phyloP scores from a whole-genome alignment of 2,329 filamentous ascomycete genomes.

The Cladosporium sp. region DNA sequence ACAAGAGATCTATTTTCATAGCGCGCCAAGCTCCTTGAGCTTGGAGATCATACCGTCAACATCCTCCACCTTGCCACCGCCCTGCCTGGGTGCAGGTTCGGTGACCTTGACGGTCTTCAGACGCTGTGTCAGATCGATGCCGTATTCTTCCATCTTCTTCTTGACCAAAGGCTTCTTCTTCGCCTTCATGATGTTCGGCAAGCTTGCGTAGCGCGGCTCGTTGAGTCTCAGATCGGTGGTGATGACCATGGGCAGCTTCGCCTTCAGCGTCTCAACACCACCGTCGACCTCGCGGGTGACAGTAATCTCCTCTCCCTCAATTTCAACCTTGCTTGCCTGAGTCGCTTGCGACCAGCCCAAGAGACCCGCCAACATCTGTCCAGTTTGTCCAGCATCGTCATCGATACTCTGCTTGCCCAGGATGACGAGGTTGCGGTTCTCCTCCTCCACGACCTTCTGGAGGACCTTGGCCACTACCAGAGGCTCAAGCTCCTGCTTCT shows the following conservation, averaged over 20 bases:
- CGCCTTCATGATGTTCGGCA: slow-evolving; percentile 99
- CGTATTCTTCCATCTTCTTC: slow-evolving; percentile 81
- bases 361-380: slow-evolving; percentile 94
- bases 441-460: slow-evolving; percentile 72
- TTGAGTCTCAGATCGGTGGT: slow-evolving; percentile 95
- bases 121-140: slow-evolving; percentile 70
- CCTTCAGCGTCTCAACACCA: slow-evolving; percentile 83
- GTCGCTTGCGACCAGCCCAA: slow-evolving; percentile 93
- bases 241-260: slow-evolving; percentile 86
- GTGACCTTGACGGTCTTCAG: slow-evolving; percentile 86
- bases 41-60: slow-evolving; percentile 92
- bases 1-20: slow-evolving; percentile 50
- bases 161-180: slow-evolving; percentile 99
- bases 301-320: slow-evolving; percentile 69
- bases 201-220: slow-evolving; percentile 87
- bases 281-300: slow-evolving; percentile 94
- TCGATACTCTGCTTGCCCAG: slow-evolving; percentile 98
- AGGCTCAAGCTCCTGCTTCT: slow-evolving; percentile 81
- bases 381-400: slow-evolving; percentile 92
- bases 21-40: slow-evolving; percentile 91
- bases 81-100: slow-evolving; percentile 86
- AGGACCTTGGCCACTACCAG: slow-evolving; percentile 90
- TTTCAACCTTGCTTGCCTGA: slow-evolving; percentile 81
- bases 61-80: slow-evolving; percentile 95
- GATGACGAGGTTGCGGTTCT: slow-evolving; percentile 88